phyloP scores from a whole-genome alignment of 805 yeast genomes.

The Saccharomycopsis malanga region DNA sequence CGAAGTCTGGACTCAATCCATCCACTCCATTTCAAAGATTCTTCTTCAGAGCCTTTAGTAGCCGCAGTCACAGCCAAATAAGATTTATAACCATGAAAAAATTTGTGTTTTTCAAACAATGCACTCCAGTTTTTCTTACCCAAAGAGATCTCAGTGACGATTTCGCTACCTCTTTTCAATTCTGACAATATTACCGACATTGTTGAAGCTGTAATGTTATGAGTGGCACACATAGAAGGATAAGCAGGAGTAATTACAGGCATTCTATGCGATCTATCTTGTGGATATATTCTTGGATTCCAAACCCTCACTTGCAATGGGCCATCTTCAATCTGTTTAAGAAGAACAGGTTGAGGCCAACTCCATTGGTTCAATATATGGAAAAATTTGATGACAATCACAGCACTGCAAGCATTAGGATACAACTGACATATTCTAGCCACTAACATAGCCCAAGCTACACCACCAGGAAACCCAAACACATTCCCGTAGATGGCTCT shows the following conservation, averaged over 20 bases:
- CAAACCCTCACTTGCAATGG: conserved; percentile 93
- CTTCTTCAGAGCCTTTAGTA: conserved; percentile 66
- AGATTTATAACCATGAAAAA: conserved; percentile 77
- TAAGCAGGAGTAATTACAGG: conserved; percentile 98
- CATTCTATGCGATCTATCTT: conserved; percentile 87
- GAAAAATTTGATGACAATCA: conserved; percentile 84
- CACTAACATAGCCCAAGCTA: conserved; percentile 99
- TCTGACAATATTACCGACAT: conserved; percentile 77
- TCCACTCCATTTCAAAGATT: conserved; percentile 88
- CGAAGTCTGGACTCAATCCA: conserved; percentile 85
- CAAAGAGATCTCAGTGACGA: conserved; percentile 58
- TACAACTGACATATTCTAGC: conserved; percentile 95
- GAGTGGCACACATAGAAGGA: conserved; percentile 99
- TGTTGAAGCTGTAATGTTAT: conserved; percentile 85
- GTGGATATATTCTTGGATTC: conserved; percentile 89
- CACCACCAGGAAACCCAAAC: conserved; percentile 98
- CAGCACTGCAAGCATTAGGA: conserved; percentile 93
- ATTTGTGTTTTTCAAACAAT: conserved; percentile 70
- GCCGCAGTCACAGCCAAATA: conserved; percentile 78
- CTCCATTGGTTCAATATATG: conserved; percentile 82
- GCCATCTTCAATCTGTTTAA: conserved; percentile 93
- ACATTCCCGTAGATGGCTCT: conserved; percentile 92
- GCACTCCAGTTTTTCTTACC: conserved; percentile 70
- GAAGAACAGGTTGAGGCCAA: conserved; percentile 97
- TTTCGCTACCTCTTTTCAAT: conserved; percentile 63